Evolutionary conservation across 2,329 filamentous ascomycete genomes (phyloP).

Genomic region (Bipolaris bicolor): DNA sequence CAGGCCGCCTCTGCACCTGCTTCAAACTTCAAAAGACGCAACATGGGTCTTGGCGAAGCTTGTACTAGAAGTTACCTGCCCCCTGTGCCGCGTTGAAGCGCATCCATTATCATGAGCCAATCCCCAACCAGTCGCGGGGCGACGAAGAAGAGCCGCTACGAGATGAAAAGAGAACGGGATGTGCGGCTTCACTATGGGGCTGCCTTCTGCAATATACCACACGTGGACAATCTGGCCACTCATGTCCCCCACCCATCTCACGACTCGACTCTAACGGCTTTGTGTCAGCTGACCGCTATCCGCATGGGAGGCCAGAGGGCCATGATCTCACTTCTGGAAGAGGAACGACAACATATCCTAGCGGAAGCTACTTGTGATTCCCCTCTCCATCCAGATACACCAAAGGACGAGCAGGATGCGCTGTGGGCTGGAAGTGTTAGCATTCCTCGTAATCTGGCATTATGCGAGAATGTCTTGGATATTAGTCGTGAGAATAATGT

Average conservation of each 20-base stretch:
- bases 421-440: constrained; percentile 43
- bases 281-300: constrained; percentile 46
- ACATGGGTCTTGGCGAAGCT: neutral
- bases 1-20: neutral
- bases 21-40: neutral
- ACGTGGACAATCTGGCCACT: constrained; percentile 19
- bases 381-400: constrained; percentile 25
- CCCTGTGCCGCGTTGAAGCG: neutral
- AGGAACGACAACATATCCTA: constrained; percentile 44
- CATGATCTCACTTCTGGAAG: constrained; percentile 48
- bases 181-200: constrained; percentile 35
- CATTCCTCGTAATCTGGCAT: constrained; percentile 34
- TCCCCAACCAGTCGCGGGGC: constrained; percentile 1
- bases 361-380: constrained; percentile 46
- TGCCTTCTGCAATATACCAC: constrained; percentile 32
- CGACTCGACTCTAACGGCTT: constrained; percentile 42
- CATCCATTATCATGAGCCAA: constrained; percentile 10
- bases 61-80: neutral
- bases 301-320: constrained; percentile 42
- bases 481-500: constrained; percentile 8
- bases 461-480: constrained; percentile 33
- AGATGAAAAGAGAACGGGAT: constrained; percentile 36
- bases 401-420: constrained; percentile 9
- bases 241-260: constrained; percentile 28
- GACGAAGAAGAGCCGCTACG: constrained; percentile 12